These are phyloP conservation scores for Globisporangium solare DNA, from an alignment of 352 stramenopile genomes.

Conservation along the genomic window DNA sequence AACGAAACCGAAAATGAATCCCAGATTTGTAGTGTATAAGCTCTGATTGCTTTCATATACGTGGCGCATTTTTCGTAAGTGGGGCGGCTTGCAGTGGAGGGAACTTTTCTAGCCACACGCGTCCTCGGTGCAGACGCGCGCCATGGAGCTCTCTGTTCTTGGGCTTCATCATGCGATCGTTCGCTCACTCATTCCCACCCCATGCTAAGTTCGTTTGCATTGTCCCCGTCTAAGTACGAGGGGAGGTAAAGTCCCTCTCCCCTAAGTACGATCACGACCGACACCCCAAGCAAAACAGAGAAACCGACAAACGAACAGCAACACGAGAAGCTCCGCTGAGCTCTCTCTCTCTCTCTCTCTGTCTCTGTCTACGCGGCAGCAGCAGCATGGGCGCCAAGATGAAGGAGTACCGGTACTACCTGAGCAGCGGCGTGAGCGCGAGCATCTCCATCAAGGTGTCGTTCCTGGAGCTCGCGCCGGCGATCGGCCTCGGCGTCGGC, in stretches of 20 bases:
- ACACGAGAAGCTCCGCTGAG: neutral
- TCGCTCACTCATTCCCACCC: too few species aligned
- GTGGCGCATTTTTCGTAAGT: too few species aligned
- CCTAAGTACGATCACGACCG: neutral
- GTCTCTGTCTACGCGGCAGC: neutral
- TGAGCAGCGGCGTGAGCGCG: conserved; percentile 81
- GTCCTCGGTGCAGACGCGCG: too few species aligned
- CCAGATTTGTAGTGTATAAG: conserved; percentile 30
- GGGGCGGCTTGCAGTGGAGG: too few species aligned
- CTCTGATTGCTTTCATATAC: conserved; percentile 6
- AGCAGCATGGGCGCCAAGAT: conserved; percentile 53
- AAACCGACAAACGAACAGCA: too few species aligned
- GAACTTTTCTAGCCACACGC: too few species aligned
- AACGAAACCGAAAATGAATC: conserved; percentile 12
- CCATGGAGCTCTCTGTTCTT: too few species aligned
- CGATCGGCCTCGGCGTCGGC: conserved; percentile 34
- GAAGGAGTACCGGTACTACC: conserved; percentile 88
- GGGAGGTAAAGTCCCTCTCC: too few species aligned
- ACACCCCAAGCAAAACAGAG: too few species aligned
- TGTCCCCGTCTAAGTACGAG: neutral
- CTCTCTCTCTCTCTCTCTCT: neutral
- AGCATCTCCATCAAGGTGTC: conserved; percentile 81
- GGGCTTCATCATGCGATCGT: too few species aligned
- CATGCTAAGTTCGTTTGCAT: too few species aligned
- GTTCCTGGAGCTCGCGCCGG: conserved; percentile 61